Evolutionary conservation across 306 rosid species (phyloP).

Genomic region (Albizia julibrissin): DNA sequence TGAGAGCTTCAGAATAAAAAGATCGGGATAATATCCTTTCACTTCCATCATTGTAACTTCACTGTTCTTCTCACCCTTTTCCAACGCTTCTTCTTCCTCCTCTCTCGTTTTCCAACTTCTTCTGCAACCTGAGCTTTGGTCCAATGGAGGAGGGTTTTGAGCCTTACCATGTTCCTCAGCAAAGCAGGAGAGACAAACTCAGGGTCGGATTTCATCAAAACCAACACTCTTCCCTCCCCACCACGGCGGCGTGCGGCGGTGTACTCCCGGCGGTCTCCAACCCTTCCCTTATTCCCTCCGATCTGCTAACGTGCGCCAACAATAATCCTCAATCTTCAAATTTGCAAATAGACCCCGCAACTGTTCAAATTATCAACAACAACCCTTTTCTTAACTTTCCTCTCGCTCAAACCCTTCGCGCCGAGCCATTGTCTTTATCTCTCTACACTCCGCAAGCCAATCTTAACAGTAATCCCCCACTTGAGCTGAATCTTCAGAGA

Average conservation of each 20-base stretch:
- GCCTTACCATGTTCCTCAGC: slow-evolving; percentile 79
- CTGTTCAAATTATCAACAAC: slow-evolving; percentile 45
- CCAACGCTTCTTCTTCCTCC: slow-evolving; percentile 7
- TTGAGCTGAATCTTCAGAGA: slow-evolving; percentile 41
- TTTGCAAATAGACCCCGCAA: slow-evolving; percentile 32
- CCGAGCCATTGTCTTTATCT: slow-evolving; percentile 70
- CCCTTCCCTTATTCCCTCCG: slow-evolving; percentile 54
- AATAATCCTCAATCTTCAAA: background rate
- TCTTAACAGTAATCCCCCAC: background rate
- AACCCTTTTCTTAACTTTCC: slow-evolving; percentile 42
- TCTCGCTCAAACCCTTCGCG: slow-evolving; percentile 37
- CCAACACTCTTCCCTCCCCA: slow-evolving; percentile 28
- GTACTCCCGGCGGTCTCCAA: slow-evolving; percentile 54
- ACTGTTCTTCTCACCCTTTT: slow-evolving; percentile 32
- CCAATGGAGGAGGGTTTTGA: slow-evolving; percentile 77
- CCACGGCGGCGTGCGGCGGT: slow-evolving; percentile 29
- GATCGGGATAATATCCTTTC: slow-evolving; percentile 45
- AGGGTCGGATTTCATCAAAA: slow-evolving; percentile 43
- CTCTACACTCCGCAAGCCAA: slow-evolving; percentile 18
- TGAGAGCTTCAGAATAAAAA: slow-evolving; percentile 31
- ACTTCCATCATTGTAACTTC: slow-evolving; percentile 45
- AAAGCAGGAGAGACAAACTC: slow-evolving; percentile 82
- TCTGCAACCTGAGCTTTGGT: background rate
- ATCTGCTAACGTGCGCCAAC: slow-evolving; percentile 37
- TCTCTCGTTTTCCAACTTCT: slow-evolving; percentile 16